Conservation (phyloP, 2,329 filamentous ascomycete genomes). For the Lomentospora prolificans region DNA sequence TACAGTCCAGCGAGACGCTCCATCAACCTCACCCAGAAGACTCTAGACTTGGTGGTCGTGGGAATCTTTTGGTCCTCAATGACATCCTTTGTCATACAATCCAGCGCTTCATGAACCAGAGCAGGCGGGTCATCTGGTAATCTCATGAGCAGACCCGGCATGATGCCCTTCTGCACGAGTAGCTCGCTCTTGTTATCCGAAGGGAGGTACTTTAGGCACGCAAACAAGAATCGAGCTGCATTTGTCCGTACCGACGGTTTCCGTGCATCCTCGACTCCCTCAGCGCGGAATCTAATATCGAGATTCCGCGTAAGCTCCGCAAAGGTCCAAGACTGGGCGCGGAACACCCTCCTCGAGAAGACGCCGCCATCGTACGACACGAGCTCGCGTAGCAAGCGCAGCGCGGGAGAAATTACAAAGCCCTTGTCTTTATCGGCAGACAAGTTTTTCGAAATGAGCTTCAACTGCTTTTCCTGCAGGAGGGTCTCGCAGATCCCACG, state of each 20-base stretch:
- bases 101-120: conserved; percentile 65
- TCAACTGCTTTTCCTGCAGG: conserved; percentile 69
- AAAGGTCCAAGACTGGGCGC: conserved; percentile 67
- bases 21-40: conserved; percentile 67
- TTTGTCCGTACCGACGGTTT: conserved; percentile 76
- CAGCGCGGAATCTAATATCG: conserved; percentile 52
- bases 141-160: conserved; percentile 72
- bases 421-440: conserved; percentile 75
- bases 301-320: conserved; percentile 74
- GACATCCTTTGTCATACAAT: conserved; percentile 58
- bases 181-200: conserved; percentile 72
- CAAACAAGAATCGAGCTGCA: conserved; percentile 70
- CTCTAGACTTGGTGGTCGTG: conserved; percentile 61
- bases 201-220: conserved; percentile 69
- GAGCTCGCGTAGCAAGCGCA: conserved; percentile 80
- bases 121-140: conserved; percentile 69
- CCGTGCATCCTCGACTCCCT: conserved; percentile 49
- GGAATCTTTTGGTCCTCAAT: conserved; percentile 66
- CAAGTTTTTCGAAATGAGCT: conserved; percentile 69
- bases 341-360: conserved; percentile 67
- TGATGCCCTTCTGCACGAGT: conserved; percentile 66
- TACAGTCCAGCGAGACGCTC: conserved; percentile 65
- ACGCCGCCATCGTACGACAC: conserved; percentile 77
- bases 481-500: conserved; percentile 71
- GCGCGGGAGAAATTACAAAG: conserved; percentile 77